A percentile compares a stretch with the other conserved stretches of the same genome.
phyloP scores from a whole-genome alignment of 257 asterid genomes.

The Eustoma russellianum region DNA sequence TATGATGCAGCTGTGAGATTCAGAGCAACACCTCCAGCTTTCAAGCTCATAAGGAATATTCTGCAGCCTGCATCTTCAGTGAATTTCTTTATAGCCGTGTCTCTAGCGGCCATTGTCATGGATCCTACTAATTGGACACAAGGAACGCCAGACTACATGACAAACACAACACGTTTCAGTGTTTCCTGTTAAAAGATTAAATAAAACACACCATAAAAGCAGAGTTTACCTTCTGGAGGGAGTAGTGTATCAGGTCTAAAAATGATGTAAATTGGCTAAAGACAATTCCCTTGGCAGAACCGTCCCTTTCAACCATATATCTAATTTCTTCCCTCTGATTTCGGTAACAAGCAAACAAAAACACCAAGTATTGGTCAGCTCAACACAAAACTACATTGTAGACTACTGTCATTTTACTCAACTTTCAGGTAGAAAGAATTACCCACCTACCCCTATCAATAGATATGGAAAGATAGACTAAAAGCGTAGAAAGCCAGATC shows the following conservation, averaged over 20 bases:
- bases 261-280: slow-evolving; percentile 95
- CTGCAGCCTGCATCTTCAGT: slow-evolving; percentile 74
- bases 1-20: slow-evolving; percentile 96
- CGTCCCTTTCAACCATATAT: slow-evolving; percentile 90
- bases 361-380: neutral
- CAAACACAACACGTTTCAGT: slow-evolving; percentile 5
- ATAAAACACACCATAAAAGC: neutral
- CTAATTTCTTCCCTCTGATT: slow-evolving; percentile 92
- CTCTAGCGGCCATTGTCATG: slow-evolving; percentile 79
- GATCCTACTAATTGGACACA: slow-evolving; percentile 87
- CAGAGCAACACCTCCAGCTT: slow-evolving; percentile 98
- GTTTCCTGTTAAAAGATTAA: slow-evolving; percentile 7
- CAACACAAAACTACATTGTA: neutral
- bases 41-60: slow-evolving; percentile 85
- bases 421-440: neutral
- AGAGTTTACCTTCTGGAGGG: slow-evolving; percentile 61
- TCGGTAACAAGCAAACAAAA: slow-evolving; percentile 8
- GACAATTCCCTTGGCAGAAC: slow-evolving; percentile 93
- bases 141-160: slow-evolving; percentile 61
- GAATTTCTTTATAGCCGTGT: slow-evolving; percentile 68
- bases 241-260: slow-evolving; percentile 81
- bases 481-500: neutral
- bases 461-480: neutral
- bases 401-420: neutral
- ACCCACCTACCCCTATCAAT: neutral